Conservation (phyloP, 495 filamentous ascomycete genomes). For the Ascobolus immersus region DNA sequence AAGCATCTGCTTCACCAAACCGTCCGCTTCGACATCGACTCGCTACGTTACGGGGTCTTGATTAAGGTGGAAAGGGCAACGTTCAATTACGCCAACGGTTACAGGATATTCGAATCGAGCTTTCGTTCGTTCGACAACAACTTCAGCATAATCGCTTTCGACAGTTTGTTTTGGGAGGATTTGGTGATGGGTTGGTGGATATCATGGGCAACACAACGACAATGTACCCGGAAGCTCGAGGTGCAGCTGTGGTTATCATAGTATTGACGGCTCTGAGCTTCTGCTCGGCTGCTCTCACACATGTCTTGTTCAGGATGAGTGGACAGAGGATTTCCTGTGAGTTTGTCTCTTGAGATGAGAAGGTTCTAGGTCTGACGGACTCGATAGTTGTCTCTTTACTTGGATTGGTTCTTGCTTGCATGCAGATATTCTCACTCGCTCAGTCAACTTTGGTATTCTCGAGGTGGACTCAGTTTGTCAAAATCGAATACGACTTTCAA, state of each 20-base stretch:
- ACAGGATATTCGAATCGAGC: not conserved
- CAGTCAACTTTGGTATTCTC: constrained; percentile 7
- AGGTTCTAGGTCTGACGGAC: not conserved
- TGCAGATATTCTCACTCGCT: constrained; percentile 9
- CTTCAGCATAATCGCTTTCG: not conserved
- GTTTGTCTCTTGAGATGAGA: constrained; percentile 1
- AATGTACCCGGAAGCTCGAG: constrained; percentile 8
- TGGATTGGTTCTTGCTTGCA: constrained; percentile 12
- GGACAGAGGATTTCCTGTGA: constrained; percentile 11
- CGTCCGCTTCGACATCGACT: too few species aligned
- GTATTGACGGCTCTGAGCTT: constrained; percentile 9
- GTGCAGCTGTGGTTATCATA: constrained; percentile 6
- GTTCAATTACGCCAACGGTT: not conserved
- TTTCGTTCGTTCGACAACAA: not conserved
- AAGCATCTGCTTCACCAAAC: too few species aligned
- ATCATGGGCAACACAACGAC: too few species aligned
- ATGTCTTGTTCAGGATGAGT: constrained; percentile 12
- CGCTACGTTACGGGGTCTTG: too few species aligned
- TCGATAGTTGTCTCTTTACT: constrained; percentile 10
- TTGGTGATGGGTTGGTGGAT: too few species aligned
- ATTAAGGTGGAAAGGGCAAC: not conserved
- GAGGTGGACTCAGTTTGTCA: constrained; percentile 6
- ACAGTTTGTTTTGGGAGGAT: not conserved
- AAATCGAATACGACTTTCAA: constrained; percentile 3
- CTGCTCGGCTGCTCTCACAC: constrained; percentile 8